Base-by-base conservation (phyloP, 164 flowering plant species). In the Stephania yunnanensis region DNA sequence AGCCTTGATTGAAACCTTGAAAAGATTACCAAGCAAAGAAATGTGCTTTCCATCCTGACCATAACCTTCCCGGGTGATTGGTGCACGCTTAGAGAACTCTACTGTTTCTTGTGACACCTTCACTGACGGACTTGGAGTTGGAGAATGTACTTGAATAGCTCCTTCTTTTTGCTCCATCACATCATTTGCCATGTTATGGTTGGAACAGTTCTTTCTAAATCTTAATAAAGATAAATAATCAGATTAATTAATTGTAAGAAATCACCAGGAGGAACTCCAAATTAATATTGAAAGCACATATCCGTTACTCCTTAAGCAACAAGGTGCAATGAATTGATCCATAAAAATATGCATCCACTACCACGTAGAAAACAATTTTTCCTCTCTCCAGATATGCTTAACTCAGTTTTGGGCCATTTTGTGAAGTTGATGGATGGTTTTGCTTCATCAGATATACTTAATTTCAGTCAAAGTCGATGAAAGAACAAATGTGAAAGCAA, bases 11-110 rank as follows among this genome's bases (percentile, higher is more conserved):
- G 87, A 77, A 84, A 88, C 97, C 79, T 83, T 86, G 74, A 91
- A 90, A 84, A 87, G 91, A 79, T 92, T 92, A 48, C 88, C 63
- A 53, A 86, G 85, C 86, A 92, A 79, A 10, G 81, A 19, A 46
- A 91, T 82, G 19, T 50, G 86, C 42, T 78, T 46, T n/a, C 97
- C 97, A 52, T 52, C 71, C 10, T 65, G 86, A 19, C 97, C 97
- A 80, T 71, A 42, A n/a, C 91, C 94, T 52, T 74, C 82, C 77
- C 95, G 83, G 31, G 69, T 80, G 42, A 85, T 84, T 12, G 88
- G 70, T 19, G 82, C n/a, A 74, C 76, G 79, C 63, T 82, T 82
- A 0, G 86, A 82, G 72, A 66, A 69, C 12, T 82, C 84, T 8
- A 70, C 25, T 61, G 5, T 48, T 46, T 86, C 86, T 9, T 78